A percentile compares a stretch with the other conserved stretches of the same genome.
phyloP scores from a whole-genome alignment of 2,329 filamentous ascomycete species.

The Stachybotrys echinatus region DNA sequence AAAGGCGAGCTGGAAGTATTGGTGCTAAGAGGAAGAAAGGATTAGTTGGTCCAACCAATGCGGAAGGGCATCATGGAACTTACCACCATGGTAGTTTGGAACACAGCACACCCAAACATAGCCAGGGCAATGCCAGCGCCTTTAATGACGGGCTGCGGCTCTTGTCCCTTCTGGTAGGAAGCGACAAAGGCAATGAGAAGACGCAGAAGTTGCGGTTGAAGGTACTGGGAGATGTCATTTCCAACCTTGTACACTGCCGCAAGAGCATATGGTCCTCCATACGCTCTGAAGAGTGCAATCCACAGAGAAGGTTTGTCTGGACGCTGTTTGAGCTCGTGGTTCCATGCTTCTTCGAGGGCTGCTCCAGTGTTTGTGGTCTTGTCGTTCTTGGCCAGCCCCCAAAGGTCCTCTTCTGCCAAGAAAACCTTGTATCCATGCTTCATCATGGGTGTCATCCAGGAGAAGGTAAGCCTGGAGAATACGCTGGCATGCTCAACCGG shows the following conservation, averaged over 20 bases:
- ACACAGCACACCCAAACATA: slow-evolving; percentile 85
- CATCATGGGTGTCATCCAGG: slow-evolving; percentile 99
- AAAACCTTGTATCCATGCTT: slow-evolving; percentile 87
- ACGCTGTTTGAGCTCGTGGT: slow-evolving; percentile 60
- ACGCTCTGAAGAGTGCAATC: slow-evolving; percentile 77
- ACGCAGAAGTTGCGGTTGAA: slow-evolving; percentile 85
- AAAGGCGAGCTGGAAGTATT: slow-evolving; percentile 95
- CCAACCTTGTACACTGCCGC: slow-evolving; percentile 83
- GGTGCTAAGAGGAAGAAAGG: slow-evolving; percentile 47
- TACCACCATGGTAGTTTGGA: slow-evolving; percentile 77
- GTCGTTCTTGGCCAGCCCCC: slow-evolving; percentile 80
- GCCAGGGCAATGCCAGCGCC: slow-evolving; percentile 82
- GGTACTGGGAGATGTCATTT: slow-evolving; percentile 81
- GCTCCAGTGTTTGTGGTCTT: slow-evolving; percentile 69
- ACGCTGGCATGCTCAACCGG: slow-evolving; percentile 88
- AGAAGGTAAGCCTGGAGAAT: slow-evolving; percentile 90
- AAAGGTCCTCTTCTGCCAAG: slow-evolving; percentile 90
- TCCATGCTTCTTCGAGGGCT: slow-evolving; percentile 71
- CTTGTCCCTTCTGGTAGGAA: slow-evolving; percentile 61
- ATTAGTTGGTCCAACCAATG: neutral
- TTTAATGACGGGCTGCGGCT: slow-evolving; percentile 75
- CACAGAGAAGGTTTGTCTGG: slow-evolving; percentile 67
- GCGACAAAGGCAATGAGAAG: slow-evolving; percentile 78
- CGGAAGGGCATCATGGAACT: slow-evolving; percentile 11
- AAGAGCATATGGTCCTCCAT: slow-evolving; percentile 76